Percentiles rank a stretch among this genome's conserved stretches.
Evolutionary conservation across 2,329 filamentous ascomycete species (phyloP).

Genomic region (Westerdykella sp.): DNA sequence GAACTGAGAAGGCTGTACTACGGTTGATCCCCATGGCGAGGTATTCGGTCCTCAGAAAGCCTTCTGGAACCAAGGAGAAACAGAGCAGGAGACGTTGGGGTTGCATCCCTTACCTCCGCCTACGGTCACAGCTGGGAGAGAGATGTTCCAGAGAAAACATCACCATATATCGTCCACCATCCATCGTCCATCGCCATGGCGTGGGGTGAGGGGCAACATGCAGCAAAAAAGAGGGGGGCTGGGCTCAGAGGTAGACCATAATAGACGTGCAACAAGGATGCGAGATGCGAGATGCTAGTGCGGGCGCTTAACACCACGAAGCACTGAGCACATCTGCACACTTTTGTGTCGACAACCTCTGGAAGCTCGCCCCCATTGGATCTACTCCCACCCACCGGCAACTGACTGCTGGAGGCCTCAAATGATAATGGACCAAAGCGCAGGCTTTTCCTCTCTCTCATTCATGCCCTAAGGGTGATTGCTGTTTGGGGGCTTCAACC

Average conservation of each 20-base stretch:
- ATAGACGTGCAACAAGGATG: slow-evolving; percentile 23
- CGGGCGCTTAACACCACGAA: slow-evolving; percentile 24
- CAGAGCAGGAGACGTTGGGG: neutral
- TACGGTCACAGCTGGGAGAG: no score
- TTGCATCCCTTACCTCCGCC: slow-evolving; percentile 3
- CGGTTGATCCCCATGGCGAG: no score
- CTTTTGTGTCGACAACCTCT: slow-evolving; percentile 11
- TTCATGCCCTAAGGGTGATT: neutral
- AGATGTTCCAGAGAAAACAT: no score
- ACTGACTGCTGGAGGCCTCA: no score
- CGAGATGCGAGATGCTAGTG: slow-evolving; percentile 16
- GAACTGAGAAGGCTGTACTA: no score
- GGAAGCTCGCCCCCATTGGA: neutral
- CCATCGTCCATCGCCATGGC: no score
- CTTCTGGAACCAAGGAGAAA: slow-evolving; percentile 10
- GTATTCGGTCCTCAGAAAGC: neutral
- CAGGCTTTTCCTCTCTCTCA: no score
- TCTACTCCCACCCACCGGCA: no score
- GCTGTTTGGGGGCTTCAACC: neutral
- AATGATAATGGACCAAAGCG: no score
- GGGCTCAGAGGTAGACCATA: slow-evolving; percentile 17
- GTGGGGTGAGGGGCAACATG: slow-evolving; percentile 9
- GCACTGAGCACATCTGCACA: no score
- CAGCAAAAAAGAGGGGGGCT: slow-evolving; percentile 16
- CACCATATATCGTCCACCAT: no score